Conservation (phyloP, 768 basidiomycete genomes). For the Atractiella rhizophila region DNA sequence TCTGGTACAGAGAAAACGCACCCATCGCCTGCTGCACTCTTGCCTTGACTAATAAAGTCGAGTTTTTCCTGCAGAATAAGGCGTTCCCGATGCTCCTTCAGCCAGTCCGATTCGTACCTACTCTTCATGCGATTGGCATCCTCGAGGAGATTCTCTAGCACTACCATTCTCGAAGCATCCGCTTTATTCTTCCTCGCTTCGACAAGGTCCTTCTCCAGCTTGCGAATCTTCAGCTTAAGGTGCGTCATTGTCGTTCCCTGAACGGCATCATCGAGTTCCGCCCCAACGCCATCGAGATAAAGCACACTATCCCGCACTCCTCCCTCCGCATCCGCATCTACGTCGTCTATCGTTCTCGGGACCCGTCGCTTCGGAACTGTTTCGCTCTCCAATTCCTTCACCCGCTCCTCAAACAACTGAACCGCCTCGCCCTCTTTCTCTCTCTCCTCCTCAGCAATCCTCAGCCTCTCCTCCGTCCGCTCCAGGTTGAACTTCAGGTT, state of each 20-base stretch:
- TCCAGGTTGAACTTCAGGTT: slow-evolving; percentile 50
- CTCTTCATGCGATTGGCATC: slow-evolving; percentile 76
- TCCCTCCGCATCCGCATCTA: slow-evolving; percentile 20
- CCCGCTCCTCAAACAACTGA: slow-evolving; percentile 68
- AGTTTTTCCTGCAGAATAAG: slow-evolving; percentile 51
- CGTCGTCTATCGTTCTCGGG: slow-evolving; percentile 16
- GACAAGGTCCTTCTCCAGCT: slow-evolving; percentile 54
- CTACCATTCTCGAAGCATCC: slow-evolving; percentile 47
- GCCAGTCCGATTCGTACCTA: slow-evolving; percentile 66
- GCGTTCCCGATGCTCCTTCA: slow-evolving; percentile 57
- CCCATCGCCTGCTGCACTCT: slow-evolving; percentile 40
- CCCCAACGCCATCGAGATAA: slow-evolving; percentile 39
- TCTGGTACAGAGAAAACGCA: neutral
- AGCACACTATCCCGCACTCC: too few relatives aligned
- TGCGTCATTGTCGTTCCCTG: slow-evolving; percentile 70
- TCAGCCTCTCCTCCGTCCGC: slow-evolving; percentile 45
- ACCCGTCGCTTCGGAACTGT: slow-evolving; percentile 8
- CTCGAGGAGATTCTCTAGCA: slow-evolving; percentile 72
- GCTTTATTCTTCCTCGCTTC: slow-evolving; percentile 45
- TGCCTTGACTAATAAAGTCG: slow-evolving; percentile 75
- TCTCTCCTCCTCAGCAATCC: slow-evolving; percentile 34
- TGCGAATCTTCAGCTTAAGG: slow-evolving; percentile 62
- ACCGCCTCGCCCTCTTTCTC: slow-evolving; percentile 51
- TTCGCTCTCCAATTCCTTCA: slow-evolving; percentile 56
- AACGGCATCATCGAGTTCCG: slow-evolving; percentile 67